Conservation (phyloP, 345 rosid genomes). For the Arabidopsis suecica region DNA sequence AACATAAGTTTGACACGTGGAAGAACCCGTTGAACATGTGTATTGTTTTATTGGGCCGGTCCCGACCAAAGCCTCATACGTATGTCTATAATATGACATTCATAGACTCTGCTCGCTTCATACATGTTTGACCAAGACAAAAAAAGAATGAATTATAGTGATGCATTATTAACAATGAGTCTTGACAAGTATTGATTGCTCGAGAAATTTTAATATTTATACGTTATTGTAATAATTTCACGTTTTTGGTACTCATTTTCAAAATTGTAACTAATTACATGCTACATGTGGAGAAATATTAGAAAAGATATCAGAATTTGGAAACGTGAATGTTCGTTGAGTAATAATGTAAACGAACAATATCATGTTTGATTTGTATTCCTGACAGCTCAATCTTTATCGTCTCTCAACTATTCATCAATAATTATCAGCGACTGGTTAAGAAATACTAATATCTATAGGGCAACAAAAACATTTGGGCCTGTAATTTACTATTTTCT, state of each 20-base stretch:
- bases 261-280: not conserved
- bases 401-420: not conserved
- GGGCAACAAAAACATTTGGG: too few species aligned
- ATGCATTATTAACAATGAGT: not conserved
- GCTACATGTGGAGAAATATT: not conserved
- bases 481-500: too few species aligned
- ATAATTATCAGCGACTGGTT: not conserved
- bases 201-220: not conserved
- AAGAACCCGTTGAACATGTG: slow-evolving; percentile 18
- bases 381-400: not conserved
- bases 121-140: not conserved
- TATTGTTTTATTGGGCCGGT: slow-evolving; percentile 38
- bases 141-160: not conserved
- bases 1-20: slow-evolving; percentile 3
- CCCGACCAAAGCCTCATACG: slow-evolving; percentile 38
- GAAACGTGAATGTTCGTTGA: not conserved
- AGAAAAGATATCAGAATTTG: not conserved
- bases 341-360: not conserved
- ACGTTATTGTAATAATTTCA: not conserved
- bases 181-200: not conserved
- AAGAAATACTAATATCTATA: not conserved
- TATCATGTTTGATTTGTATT: not conserved
- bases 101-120: not conserved
- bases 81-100: not conserved
- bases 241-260: not conserved